Evolutionary conservation across 805 yeast species (phyloP), one percentile per base, ranked within the genome.

Genomic region (Starmerella etchellsii): DNA sequence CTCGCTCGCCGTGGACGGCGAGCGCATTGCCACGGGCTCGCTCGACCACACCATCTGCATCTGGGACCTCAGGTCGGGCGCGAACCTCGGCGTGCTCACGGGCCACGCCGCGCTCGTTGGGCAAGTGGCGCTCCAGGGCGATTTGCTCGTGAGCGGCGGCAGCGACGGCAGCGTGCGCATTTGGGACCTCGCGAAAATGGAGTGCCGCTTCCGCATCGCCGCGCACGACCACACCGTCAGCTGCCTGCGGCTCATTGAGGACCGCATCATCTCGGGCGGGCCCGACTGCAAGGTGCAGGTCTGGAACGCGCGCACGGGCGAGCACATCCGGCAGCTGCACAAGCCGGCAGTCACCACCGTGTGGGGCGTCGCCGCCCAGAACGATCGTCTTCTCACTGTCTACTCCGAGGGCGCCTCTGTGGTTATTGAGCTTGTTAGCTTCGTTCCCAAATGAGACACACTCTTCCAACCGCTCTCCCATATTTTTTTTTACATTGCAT

Each of bases 101-200:
- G 88, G 88, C 6, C 98, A 91, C 59, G 81, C 91, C 29, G 95
- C 93, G 56, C 91, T 85, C 57, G 94, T 91, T 4, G 96, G 97
- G 0, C 69, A 88, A 34, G 64, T 88, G 25, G 81, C 81, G 39
- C 66, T 87, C 24, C 73, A 81, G 0, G 78, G 79, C 34, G 71
- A 75, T 37, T 78, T 71, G 11, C 64, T 87, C 31, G 76, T 84
- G 1, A 77, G 94, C 0, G 97, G 96, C 0, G 95, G 91, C 55
- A 72, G 76, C 27, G 79, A 79, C 56, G 97, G 96, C 0, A 71
- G 78, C 27, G 73, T 91, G 0, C 69, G 95, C 40, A 65, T 88
- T 9, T 78, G 85, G 76, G 94, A 88, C 60, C 81, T 94, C 10
- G 67, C 70, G 19, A 71, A 74, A 11, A 91, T 88, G 19, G 69